Evolutionary conservation across 352 stramenopile genomes (phyloP).

Genomic region (Globisporangium irregulare): DNA sequence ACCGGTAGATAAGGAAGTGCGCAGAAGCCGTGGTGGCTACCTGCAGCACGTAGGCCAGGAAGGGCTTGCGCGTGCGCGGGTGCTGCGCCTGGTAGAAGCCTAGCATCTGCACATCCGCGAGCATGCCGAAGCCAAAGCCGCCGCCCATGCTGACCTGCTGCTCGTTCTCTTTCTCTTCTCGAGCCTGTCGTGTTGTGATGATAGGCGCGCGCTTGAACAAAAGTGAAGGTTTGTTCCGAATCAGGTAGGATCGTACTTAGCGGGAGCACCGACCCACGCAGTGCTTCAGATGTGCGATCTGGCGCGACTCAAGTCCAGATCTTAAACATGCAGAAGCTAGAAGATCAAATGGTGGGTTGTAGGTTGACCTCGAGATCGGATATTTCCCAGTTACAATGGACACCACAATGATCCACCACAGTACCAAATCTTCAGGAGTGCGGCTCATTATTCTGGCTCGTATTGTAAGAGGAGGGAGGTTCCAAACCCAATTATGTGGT

Average conservation of each 20-base stretch:
- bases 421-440: no score
- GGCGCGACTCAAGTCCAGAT: no score
- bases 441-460: no score
- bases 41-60: conserved; percentile 76
- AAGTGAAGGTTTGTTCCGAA: background rate
- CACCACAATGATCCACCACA: no score
- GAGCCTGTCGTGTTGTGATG: background rate
- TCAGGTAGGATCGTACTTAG: background rate
- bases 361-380: no score
- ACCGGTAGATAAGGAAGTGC: conserved; percentile 70
- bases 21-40: conserved; percentile 34
- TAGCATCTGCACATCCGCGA: conserved; percentile 72
- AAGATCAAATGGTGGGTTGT: no score
- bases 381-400: no score
- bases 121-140: conserved; percentile 60
- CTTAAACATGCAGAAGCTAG: no score
- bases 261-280: background rate
- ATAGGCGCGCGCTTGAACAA: background rate
- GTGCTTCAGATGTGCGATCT: background rate
- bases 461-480: no score
- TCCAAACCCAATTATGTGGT: no score
- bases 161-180: background rate
- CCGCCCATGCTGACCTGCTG: conserved; percentile 23
- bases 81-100: conserved; percentile 79
- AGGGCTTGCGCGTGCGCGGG: conserved; percentile 37